Evolutionary conservation across 176 grass and related monocot genomes (phyloP), one percentile per base, ranked within the genome.

Genomic region (Alloteropsis semialata): DNA sequence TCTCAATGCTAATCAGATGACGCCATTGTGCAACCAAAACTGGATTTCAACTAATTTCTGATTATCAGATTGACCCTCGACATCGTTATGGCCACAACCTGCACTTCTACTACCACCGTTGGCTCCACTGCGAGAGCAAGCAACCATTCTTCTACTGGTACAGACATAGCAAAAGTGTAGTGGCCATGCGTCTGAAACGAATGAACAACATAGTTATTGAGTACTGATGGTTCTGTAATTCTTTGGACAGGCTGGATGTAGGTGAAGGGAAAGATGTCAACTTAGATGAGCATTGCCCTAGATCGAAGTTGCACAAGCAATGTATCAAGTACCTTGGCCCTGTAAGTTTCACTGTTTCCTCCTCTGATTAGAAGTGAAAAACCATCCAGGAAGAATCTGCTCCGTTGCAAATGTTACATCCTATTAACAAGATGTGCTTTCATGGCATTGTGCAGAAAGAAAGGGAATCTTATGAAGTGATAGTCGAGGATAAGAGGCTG

Each of bases 61-160:
- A 24, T 77, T 87, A 27, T 49, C 42, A 97, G 91, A 97, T 97
- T 56, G 91, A 97, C 54, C 94, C 94, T 83, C 77, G 91, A 65
- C 94, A 97, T 88, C 89, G 94, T 12, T 97, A 94, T 30, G 89
- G 89, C 1, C 89, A 97, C 78, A 94, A 97, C 49, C 84, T 97
- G 10, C 84, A 97, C 42, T 90, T 82, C 84, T 97, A 97, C 55
- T 97, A 97, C 51, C 82, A 91, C n/a, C 41, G 68, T 50, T 97
- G 94, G 91, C 90, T 89, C 79, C 87, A 79, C n/a, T 86, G 84
- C 33, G 34, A 86, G 60, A 87, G 84, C 80, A 83, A 51, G 42
- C 86, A 91, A 9, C 89, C 91, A 18, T 97, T 97, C 87, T 97
- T 97, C 87, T 97, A 97, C 51, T 97, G 91, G 91, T 97, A 80